A percentile compares a stretch with the other conserved stretches of the same genome.
These are phyloP conservation scores for Rhododendron molle DNA, from an alignment of 148 eudicot species.

Conservation along the genomic window DNA sequence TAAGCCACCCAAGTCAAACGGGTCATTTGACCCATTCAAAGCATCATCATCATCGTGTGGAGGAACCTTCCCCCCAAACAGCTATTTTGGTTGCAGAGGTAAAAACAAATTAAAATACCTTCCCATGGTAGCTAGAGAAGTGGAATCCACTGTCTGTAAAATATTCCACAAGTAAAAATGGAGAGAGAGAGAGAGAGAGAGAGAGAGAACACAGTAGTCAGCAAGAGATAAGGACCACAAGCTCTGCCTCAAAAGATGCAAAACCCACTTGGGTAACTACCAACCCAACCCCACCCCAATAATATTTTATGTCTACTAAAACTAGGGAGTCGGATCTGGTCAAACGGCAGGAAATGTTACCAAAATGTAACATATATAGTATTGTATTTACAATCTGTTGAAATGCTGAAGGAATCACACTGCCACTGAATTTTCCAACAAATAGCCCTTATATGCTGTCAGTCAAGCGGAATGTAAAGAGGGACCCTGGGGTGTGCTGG, in stretches of 20 bases:
- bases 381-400: background rate
- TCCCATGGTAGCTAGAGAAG: background rate
- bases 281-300: background rate
- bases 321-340: background rate
- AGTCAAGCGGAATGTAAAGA: background rate
- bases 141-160: background rate
- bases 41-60: slow-evolving; percentile 15
- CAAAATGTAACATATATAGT: background rate
- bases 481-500: too few species aligned
- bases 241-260: slow-evolving; percentile 18
- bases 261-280: background rate
- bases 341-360: slow-evolving; percentile 2
- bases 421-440: slow-evolving; percentile 7
- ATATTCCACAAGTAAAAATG: background rate
- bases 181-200: background rate
- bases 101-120: background rate
- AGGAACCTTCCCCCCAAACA: background rate
- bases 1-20: slow-evolving; percentile 1
- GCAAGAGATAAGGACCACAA: background rate
- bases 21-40: slow-evolving; percentile 6
- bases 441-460: background rate
- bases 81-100: background rate
- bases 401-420: background rate
- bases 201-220: background rate
- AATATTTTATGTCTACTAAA: background rate